Evolutionary conservation across 108 stramenopile species (phyloP).

Genomic region (Aurantiochytrium sp.): DNA sequence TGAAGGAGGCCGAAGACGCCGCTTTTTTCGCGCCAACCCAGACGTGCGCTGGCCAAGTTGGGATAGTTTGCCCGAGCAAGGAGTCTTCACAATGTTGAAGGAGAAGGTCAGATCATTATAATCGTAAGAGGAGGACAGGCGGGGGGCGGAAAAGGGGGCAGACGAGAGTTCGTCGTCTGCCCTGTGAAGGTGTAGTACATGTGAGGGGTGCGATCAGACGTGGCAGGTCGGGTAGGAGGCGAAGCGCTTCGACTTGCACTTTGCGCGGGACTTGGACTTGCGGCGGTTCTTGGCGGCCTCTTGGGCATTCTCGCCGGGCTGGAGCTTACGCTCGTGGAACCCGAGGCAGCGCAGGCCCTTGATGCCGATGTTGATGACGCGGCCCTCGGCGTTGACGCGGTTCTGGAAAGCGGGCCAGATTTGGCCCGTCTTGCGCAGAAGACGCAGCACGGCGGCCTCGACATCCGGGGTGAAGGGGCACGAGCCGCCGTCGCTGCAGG

Average conservation of each 20-base stretch:
- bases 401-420: not conserved
- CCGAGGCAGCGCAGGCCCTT: slow-evolving; percentile 16
- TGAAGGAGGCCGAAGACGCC: too few species aligned
- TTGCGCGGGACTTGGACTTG: not conserved
- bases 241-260: not conserved
- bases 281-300: not conserved
- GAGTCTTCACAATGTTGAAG: too few species aligned
- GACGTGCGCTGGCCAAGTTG: too few species aligned
- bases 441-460: not conserved
- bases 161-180: too few species aligned
- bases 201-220: not conserved
- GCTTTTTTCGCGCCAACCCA: too few species aligned
- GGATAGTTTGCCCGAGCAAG: too few species aligned
- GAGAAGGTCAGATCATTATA: too few species aligned
- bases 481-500: slow-evolving; percentile 22
- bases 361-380: not conserved
- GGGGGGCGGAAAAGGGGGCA: too few species aligned
- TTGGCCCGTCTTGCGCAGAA: not conserved
- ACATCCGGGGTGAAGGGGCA: not conserved
- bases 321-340: slow-evolving; percentile 10
- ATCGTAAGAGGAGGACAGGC: too few species aligned
- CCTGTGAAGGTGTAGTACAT: too few species aligned
- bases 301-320: not conserved
- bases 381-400: not conserved
- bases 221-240: not conserved